Conservation (phyloP, 192 early-diverging fungal species). For the Phycomyces blakesleeanus region DNA sequence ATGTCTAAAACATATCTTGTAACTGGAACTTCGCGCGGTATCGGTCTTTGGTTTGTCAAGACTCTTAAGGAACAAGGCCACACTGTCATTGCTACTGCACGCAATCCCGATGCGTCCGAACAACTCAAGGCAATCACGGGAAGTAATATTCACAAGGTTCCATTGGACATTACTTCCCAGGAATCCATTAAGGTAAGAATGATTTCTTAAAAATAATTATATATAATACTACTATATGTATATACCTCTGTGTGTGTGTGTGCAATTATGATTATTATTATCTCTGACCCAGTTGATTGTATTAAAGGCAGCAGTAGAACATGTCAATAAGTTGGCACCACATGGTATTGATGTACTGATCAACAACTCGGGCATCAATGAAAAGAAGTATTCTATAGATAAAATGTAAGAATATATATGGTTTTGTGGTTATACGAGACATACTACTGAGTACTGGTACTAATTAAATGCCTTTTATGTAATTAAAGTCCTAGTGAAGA, state of each 20-base stretch:
- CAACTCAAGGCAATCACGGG: slow-evolving; percentile 16
- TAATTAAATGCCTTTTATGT: too few species aligned
- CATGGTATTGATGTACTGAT: slow-evolving; percentile 33
- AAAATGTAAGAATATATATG: slow-evolving; percentile 5
- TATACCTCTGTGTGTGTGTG: too few species aligned
- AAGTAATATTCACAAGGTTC: slow-evolving; percentile 19
- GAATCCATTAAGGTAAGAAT: slow-evolving; percentile 22
- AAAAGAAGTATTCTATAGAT: not conserved
- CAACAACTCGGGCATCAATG: slow-evolving; percentile 30
- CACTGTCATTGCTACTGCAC: slow-evolving; percentile 22
- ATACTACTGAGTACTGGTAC: too few species aligned
- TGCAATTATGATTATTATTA: too few species aligned
- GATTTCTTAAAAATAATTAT: not conserved
- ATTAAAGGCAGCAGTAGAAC: slow-evolving; percentile 15
- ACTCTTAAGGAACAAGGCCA: slow-evolving; percentile 18
- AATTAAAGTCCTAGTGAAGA: slow-evolving; percentile 10
- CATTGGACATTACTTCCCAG: slow-evolving; percentile 14
- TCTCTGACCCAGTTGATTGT: too few species aligned
- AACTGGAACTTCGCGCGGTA: slow-evolving; percentile 33
- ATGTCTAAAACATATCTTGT: slow-evolving; percentile 17
- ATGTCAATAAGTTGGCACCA: slow-evolving; percentile 18
- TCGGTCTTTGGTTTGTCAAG: slow-evolving; percentile 29
- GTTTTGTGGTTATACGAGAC: too few species aligned
- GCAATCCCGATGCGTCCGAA: slow-evolving; percentile 15
- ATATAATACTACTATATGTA: too few species aligned